Evolutionary conservation across 805 yeast species (phyloP).

Genomic region (Sugiyamaella valdiviana): DNA sequence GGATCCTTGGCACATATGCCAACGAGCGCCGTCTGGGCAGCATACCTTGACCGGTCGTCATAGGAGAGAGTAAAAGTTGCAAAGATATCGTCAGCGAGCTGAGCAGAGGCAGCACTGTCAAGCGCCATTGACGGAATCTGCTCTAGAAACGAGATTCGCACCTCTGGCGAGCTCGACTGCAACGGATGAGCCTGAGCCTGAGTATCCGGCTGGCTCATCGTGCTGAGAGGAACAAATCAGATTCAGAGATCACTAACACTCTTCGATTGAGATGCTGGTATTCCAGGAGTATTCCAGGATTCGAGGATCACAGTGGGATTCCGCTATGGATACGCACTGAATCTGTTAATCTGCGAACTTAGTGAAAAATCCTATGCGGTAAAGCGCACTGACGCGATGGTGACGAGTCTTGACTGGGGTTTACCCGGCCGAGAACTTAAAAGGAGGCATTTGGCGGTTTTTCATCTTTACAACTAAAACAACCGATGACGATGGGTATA

Average conservation of each 20-base stretch:
- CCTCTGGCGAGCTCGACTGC: not conserved
- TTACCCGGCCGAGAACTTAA: not conserved
- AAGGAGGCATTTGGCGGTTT: conserved; percentile 1
- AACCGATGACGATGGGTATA: conserved; percentile 18
- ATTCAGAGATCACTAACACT: no score
- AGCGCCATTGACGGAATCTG: not conserved
- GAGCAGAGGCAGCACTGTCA: not conserved
- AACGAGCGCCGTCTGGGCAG: conserved; percentile 38
- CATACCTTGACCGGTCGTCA: conserved; percentile 44
- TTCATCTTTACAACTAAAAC: conserved; percentile 16
- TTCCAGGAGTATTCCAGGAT: no score
- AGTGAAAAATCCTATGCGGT: not conserved
- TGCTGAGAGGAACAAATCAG: not conserved
- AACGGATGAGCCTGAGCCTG: not conserved
- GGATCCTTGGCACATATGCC: conserved; percentile 32
- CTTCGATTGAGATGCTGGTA: no score
- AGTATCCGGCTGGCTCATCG: not conserved
- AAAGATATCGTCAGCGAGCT: conserved; percentile 31
- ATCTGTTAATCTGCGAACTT: not conserved
- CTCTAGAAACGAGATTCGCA: not conserved
- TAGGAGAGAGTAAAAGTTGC: conserved; percentile 46
- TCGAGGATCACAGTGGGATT: no score
- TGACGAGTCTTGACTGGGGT: not conserved
- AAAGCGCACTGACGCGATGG: not conserved
- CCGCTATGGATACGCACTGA: not conserved